Base-by-base conservation (phyloP, 345 rosid species). In the Aethionema arabicum region DNA sequence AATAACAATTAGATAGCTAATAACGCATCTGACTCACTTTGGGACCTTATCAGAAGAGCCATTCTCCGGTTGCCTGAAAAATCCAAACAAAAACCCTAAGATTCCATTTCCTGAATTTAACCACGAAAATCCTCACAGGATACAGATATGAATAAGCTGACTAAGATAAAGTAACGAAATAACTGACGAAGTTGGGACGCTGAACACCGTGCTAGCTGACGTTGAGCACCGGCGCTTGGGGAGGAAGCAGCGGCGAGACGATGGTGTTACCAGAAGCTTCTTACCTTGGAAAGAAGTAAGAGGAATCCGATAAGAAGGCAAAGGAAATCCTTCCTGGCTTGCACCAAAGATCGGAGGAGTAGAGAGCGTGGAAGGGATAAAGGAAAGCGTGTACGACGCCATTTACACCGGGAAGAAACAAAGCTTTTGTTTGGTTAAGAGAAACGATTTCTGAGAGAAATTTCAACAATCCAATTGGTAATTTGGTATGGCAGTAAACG, bases 101-200 rank as follows among this genome's bases (percentile, higher is more conserved):
- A 56, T 65, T 59, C 32, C 15, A 50, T 40, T 35, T 55, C 48
- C 50, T 15, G 2, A 8, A 9, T 52, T 14, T 10, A 52, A 39
- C 8, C 11, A n/a, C 9, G n/a, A 36, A 14, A 66, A 9, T 11
- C 44, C 67, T 56, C 45, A 48, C 11, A 29, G 56, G 11, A 11
- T 3, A 53, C 7, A 14, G 55, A 32, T 29, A 52, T 14, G 33
- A 11, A 11, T 29, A 6, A 67, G n/a, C 1, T 7, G 8, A 38
- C 2, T 21, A 21, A 21, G 27, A 21, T 21, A 21, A 1, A 1
- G 27, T 21, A 2, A 36, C 49, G 32, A 3, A 29, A 12, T 54
- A 64, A 44, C 80, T 72, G 40, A 84, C 93, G 76, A 35, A 10
- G 85, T 85, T 3, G 96, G 95, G 54, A 88, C 88, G 60, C 79